Evolutionary conservation across 1,284 basidiomycete genomes (phyloP), one percentile per base, ranked within the genome.

Genomic region (Caloboletus firmus): DNA sequence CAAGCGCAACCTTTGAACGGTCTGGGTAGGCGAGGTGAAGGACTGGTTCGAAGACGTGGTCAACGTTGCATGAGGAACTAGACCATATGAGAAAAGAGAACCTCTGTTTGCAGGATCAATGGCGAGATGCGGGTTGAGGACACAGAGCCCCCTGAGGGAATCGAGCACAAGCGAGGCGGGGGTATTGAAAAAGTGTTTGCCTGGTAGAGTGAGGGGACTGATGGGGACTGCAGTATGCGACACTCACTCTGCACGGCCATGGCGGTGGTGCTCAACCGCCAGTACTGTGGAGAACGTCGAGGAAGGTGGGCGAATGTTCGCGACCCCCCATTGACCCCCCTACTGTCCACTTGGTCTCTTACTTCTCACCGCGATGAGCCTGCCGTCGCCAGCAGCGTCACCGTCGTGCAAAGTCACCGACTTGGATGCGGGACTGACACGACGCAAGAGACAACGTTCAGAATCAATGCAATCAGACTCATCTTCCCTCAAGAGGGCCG

Each of bases 141-240:
- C 77, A 54, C 82, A 83, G 24, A 95, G 74, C 5, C 92, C 93
- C 56, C 79, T 73, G 35, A 95, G 80, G 0, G 91, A 86, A 65
- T 95, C 89, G 43, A 85, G 68, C 22, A 94, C 91, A 41, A 94
- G 80, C 6, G 81, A 77, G 40, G 82, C 74, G 4, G 90, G 77
- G 5, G 78, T 70, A 67, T 93, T 92, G 53, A 90, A 59, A 59
- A 94, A 83, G 74, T 94, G 93, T 64, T 93, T 93, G 59, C 77
- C 78, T 77, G 56, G 26, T 34, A 37, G 47, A 31, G 12, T 49
- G 28, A 49, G 43, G 44, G n/a, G 24, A 5, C 12, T 15, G 15
- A 13, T 49, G 45, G 17, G 28, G n/a, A 11, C 28, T 31, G 28
- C 26, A 10, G 30, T 30, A 24, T 31, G 28, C 45, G 28, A 31